These are phyloP conservation scores for Tanacetum coccineum DNA, from an alignment of 129 eudicot species.

Conservation along the genomic window DNA sequence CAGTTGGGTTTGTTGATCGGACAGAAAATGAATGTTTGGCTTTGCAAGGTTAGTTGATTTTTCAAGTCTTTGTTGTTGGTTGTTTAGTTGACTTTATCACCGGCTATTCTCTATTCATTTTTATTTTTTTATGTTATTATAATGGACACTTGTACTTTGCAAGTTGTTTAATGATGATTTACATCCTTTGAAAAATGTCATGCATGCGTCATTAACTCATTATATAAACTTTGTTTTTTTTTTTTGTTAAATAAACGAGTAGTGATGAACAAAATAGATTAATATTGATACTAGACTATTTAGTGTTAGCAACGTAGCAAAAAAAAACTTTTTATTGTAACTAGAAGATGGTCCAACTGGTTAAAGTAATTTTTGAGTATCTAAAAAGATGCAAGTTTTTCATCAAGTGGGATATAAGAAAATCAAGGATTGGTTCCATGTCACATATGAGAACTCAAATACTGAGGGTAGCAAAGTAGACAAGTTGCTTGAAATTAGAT, in stretches of 20 bases:
- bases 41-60: constrained; percentile 61
- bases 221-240: too few species aligned
- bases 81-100: constrained; percentile 27
- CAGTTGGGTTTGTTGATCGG: constrained; percentile 85
- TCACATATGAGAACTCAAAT: neutral
- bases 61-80: neutral
- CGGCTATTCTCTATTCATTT: neutral
- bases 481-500: neutral
- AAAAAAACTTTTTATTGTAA: too few species aligned
- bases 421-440: neutral
- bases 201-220: too few species aligned
- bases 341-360: neutral
- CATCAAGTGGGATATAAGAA: constrained; percentile 7
- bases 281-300: too few species aligned
- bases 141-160: constrained; percentile 5
- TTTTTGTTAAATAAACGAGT: too few species aligned
- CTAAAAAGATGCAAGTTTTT: neutral
- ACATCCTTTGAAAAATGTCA: neutral
- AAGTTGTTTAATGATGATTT: neutral
- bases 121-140: neutral
- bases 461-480: neutral
- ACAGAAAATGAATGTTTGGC: constrained; percentile 70
- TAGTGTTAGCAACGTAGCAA: too few species aligned
- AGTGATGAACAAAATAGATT: too few species aligned
- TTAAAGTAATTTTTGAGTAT: neutral